Conservation (phyloP, 768 basidiomycete genomes). For the Boletus sp. region DNA sequence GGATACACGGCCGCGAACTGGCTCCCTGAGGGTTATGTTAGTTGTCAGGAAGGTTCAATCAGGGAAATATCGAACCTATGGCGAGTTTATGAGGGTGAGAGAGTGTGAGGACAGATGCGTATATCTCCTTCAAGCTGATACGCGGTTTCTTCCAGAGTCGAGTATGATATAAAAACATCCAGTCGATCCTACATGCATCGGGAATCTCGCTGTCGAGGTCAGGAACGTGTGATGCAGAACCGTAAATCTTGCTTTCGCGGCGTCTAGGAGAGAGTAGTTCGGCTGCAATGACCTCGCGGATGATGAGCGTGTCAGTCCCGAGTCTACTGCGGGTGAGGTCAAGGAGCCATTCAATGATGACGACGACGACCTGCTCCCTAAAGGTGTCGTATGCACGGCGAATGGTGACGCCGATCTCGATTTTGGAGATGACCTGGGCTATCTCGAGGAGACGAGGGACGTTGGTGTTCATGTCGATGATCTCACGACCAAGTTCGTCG, state of each 20-base stretch:
- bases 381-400: conserved; percentile 86
- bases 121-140: conserved; percentile 78
- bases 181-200: conserved; percentile 65
- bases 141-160: conserved; percentile 84
- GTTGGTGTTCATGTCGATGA: conserved; percentile 70
- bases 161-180: conserved; percentile 78
- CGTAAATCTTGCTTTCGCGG: conserved; percentile 47
- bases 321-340: conserved; percentile 75
- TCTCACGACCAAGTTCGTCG: conserved; percentile 79
- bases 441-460: conserved; percentile 64
- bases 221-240: conserved; percentile 35
- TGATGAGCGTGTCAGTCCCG: conserved; percentile 60
- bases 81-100: conserved; percentile 73
- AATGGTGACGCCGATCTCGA: conserved; percentile 90
- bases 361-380: conserved; percentile 78
- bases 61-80: conserved; percentile 51
- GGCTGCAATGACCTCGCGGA: conserved; percentile 70
- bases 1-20: conserved; percentile 86
- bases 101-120: conserved; percentile 69
- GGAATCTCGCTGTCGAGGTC: conserved; percentile 41
- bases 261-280: conserved; percentile 65
- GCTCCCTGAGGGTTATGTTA: conserved; percentile 50
- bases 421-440: conserved; percentile 76
- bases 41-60: not conserved
- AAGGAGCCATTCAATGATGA: conserved; percentile 84